Evolutionary conservation across 2,329 filamentous ascomycete species (phyloP).

Genomic region (Phoma sp.): DNA sequence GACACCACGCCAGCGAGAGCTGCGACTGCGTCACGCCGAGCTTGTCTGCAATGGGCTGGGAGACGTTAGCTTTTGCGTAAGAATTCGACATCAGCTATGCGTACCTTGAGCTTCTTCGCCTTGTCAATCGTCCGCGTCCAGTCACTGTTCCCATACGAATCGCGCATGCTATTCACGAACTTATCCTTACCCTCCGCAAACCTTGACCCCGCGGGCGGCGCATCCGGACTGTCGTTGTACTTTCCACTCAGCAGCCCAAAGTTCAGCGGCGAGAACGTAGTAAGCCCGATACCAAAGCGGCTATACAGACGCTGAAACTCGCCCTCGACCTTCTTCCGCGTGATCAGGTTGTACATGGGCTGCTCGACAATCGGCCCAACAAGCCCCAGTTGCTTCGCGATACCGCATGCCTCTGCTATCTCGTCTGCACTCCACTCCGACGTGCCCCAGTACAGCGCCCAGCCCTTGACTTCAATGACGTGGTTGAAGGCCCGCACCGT

Average conservation of each 20-base stretch:
- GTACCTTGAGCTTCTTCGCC: conserved; percentile 55
- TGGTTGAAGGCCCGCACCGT: conserved; percentile 75
- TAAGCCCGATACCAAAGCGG: conserved; percentile 62
- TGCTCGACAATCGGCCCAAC: conserved; percentile 61
- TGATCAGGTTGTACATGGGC: conserved; percentile 65
- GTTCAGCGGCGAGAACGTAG: conserved; percentile 62
- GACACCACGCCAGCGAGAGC: conserved; percentile 45
- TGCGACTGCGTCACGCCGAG: conserved; percentile 63
- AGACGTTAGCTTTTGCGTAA: conserved; percentile 11
- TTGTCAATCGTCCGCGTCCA: conserved; percentile 65
- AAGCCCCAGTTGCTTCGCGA: conserved; percentile 65
- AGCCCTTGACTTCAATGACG: conserved; percentile 68
- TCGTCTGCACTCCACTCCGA: conserved; percentile 66
- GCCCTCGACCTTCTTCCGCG: conserved; percentile 63
- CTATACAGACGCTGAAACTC: conserved; percentile 63
- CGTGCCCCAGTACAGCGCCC: conserved; percentile 72
- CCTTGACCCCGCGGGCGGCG: conserved; percentile 63
- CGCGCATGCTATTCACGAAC: conserved; percentile 58
- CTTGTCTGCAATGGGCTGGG: conserved; percentile 63
- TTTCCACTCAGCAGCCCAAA: conserved; percentile 66
- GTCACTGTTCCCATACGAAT: conserved; percentile 55
- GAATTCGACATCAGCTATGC: background rate
- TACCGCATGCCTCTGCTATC: conserved; percentile 65
- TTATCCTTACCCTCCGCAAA: conserved; percentile 64
- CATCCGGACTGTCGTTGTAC: conserved; percentile 62